Percentiles rank a stretch among this genome's conserved stretches.
phyloP scores from a whole-genome alignment of 805 yeast genomes.

The Ogataea paraovalis region DNA sequence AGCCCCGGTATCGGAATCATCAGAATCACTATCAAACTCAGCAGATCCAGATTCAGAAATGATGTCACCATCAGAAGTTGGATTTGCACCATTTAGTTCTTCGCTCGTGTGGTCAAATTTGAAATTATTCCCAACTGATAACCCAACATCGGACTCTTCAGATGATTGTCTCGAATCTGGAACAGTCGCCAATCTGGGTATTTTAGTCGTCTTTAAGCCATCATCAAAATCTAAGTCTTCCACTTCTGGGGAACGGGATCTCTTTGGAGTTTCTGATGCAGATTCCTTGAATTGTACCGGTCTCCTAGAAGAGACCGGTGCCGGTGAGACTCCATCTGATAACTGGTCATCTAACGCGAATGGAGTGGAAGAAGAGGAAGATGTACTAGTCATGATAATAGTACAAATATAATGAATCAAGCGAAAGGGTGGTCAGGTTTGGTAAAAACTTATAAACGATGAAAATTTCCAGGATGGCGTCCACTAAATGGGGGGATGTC shows the following conservation, averaged over 20 bases:
- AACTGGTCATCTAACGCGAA: neutral
- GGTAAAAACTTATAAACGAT: no score
- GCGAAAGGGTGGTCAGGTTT: no score
- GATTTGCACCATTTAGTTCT: slow-evolving; percentile 3
- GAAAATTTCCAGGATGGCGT: no score
- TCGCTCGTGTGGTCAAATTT: neutral
- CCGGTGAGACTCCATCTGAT: neutral
- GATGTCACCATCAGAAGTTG: neutral
- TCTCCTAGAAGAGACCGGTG: neutral
- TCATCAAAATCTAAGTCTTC: neutral
- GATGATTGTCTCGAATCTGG: neutral
- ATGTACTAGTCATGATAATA: neutral
- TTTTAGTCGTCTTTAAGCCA: neutral
- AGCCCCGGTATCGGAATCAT: slow-evolving; percentile 1
- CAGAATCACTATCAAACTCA: slow-evolving; percentile 1
- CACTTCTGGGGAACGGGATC: slow-evolving; percentile 10
- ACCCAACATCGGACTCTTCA: slow-evolving; percentile 4
- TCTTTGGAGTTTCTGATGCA: slow-evolving; percentile 6
- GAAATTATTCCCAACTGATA: slow-evolving; percentile 9
- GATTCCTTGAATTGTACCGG: neutral
- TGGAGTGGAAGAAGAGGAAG: neutral
- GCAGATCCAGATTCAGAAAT: slow-evolving; percentile 4
- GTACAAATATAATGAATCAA: neutral
- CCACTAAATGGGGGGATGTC: no score
- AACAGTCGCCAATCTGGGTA: neutral